phyloP scores from a whole-genome alignment of 2,329 filamentous ascomycete genomes.

The Stagonosporopsis cucurbitacearum region DNA sequence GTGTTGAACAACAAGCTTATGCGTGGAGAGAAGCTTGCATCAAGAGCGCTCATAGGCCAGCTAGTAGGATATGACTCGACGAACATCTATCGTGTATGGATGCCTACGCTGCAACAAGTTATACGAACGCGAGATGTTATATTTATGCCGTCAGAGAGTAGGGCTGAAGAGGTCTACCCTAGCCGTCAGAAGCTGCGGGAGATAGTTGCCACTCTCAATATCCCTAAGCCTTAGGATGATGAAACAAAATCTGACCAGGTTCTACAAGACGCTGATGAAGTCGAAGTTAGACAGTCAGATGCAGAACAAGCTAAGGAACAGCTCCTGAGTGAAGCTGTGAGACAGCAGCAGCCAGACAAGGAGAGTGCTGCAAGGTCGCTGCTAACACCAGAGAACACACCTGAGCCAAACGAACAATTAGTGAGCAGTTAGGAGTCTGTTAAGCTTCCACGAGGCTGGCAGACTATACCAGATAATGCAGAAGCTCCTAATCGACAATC shows the following conservation, averaged over 20 bases:
- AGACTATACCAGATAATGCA: too few species aligned
- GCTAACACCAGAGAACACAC: constrained; percentile 2
- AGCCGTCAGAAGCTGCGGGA: too few species aligned
- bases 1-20: constrained; percentile 13
- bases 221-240: too few species aligned
- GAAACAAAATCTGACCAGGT: too few species aligned
- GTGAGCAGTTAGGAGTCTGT: not conserved
- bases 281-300: too few species aligned
- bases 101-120: too few species aligned
- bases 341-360: not conserved
- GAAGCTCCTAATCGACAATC: not conserved
- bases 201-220: too few species aligned
- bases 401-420: not conserved
- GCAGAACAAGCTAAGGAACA: not conserved
- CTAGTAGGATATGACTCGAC: constrained; percentile 25
- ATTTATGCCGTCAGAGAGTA: too few species aligned
- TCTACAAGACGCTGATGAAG: too few species aligned
- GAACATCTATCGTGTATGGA: constrained; percentile 18
- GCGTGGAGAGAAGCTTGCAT: constrained; percentile 16
- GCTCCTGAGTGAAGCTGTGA: not conserved
- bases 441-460: constrained; percentile 1
- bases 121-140: too few species aligned
- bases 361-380: not conserved
- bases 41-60: constrained; percentile 4
- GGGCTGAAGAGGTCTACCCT: too few species aligned